Base-by-base conservation (phyloP, 2,329 filamentous ascomycete species). In the Fusarium neocosmosporiellum region DNA sequence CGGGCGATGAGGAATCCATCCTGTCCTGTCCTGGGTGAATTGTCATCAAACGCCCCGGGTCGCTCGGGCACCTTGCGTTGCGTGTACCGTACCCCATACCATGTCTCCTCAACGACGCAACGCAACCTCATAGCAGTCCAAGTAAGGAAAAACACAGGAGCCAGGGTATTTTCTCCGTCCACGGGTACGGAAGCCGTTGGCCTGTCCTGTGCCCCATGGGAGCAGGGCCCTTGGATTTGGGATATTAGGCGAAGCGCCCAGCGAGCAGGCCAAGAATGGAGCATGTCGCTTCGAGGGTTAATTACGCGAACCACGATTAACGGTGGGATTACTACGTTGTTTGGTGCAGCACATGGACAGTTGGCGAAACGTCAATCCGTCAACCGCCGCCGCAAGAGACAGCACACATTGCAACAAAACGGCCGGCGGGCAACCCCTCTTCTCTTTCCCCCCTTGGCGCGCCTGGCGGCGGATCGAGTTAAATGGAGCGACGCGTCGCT, bases 161-260 rank as follows among this genome's bases (percentile, higher is more conserved):
- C 58, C 62, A 70, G 65, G 70, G 41, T 72, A 72, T 72, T 72
- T 72, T 72, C 58, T 67, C 69, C 61, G 43, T 54, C 24, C 31
- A 29, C 69, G 70, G 70, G 69, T 72, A 72, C 70, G 33, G 39
- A 63, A 57, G 27, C 70, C 70, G 69, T 59, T 46, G 46, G 43
- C 70, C 66, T 72, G 55, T 16, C 39, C 53, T 37, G 59, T 62
- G 53, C 64, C 65, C 41, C 27, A 34, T 43, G 69, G 50, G 46
- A 39, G 50, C 54, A 59, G 34, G 67, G 57, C 54, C 55, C 39
- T 11, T n/a, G n/a, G n/a, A n/a, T n/a, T 46, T 27, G 41, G 37
- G 53, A 36, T 62, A 29, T 61, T 57, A 58, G 69, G 70, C 61
- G 72, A 72, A 72, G 69, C 69, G 33, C 29, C 34, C 55, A n/a